phyloP scores from a whole-genome alignment of 257 asterid genomes.

The Ligustrum vulgare region DNA sequence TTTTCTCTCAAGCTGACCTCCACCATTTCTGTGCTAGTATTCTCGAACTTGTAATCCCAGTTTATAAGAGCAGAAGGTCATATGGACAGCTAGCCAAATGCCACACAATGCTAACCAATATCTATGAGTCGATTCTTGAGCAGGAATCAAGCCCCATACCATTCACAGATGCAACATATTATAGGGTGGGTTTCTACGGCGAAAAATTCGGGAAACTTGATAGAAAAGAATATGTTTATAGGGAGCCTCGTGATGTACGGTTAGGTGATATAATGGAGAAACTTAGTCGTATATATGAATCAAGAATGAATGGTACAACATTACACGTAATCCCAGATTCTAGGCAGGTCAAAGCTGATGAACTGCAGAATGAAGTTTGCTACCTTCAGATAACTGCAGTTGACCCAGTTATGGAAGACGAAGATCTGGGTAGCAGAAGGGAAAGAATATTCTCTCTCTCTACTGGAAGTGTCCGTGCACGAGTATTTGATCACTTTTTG shows the following conservation, averaged over 20 bases:
- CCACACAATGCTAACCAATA: constrained; percentile 91
- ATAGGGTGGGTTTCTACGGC: constrained; percentile 95
- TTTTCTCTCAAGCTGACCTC: constrained; percentile 99
- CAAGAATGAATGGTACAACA: constrained; percentile 86
- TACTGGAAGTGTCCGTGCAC: constrained; percentile 90
- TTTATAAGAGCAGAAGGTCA: constrained; percentile 82
- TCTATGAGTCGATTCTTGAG: constrained; percentile 94
- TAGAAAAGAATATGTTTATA: constrained; percentile 79
- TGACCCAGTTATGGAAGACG: constrained; percentile 98
- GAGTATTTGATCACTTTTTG: constrained; percentile 90
- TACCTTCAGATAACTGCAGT: constrained; percentile 99
- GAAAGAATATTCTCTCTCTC: constrained; percentile 91
- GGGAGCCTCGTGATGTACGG: constrained; percentile 98
- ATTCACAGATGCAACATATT: constrained; percentile 96
- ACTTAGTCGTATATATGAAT: constrained; percentile 96
- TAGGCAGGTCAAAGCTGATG: constrained; percentile 91
- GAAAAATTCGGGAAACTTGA: constrained; percentile 86
- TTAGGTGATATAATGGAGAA: constrained; percentile 99
- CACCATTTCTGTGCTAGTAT: constrained; percentile 99
- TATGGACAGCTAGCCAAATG: constrained; percentile 96
- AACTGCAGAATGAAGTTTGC: constrained; percentile 86
- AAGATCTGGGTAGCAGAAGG: constrained; percentile 96
- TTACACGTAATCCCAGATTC: constrained; percentile 96
- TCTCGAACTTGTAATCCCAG: constrained; percentile 93
- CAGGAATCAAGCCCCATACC: constrained; percentile 99